Base-by-base conservation (phyloP, 1,284 basidiomycete species). In the Lentinus polychrous region DNA sequence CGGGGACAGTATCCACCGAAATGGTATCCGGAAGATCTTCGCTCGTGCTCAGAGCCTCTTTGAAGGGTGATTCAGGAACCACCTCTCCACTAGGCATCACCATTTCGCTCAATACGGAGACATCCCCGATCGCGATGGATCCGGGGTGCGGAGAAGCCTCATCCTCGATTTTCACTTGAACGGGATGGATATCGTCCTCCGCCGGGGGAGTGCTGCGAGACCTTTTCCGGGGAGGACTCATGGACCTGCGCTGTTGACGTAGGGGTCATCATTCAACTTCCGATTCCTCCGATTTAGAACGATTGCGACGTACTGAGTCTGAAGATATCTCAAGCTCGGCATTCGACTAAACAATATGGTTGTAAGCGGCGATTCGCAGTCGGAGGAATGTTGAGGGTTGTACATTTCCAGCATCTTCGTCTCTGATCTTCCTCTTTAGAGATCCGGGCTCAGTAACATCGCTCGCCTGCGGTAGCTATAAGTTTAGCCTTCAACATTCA, bases 381-480 rank as follows among this genome's bases (percentile, higher is more conserved):
- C 34, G 17, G 8, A 37, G 17, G 17, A 10, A 41, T n/a, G 39
- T 51, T 27, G 46, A 51, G 39, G 36, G 41, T 37, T 52, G 38
- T 55, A 58, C 57, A 54, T 55, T 48, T 17, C 45, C 43, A 24
- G 8, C 22, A 33, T 54, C 51, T 18, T 55, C 54, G 3, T 57
- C 54, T 42, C 57, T 51, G 43, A 23, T 33, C 39, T 59, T 59
- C 23, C 59, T 49, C 50, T 58, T 60, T 18, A 55, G 49, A 17
- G 52, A 52, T 5, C 56, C 53, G 11, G 57, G 53, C 36, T 56
- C 55, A 11, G 54, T 57, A 23, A 51, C 49, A 36, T 55, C 54
- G 18, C 24, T 45, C 6, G 48, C 33, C 58, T 59, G 44, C 39
- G 40, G n/a, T n/a, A 33, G 20, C 11, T 27, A 33, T 10, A 8